Evolutionary conservation across 2,329 filamentous ascomycete genomes (phyloP), one percentile per base, ranked within the genome.

Genomic region (Aspergillus novofumigatus): DNA sequence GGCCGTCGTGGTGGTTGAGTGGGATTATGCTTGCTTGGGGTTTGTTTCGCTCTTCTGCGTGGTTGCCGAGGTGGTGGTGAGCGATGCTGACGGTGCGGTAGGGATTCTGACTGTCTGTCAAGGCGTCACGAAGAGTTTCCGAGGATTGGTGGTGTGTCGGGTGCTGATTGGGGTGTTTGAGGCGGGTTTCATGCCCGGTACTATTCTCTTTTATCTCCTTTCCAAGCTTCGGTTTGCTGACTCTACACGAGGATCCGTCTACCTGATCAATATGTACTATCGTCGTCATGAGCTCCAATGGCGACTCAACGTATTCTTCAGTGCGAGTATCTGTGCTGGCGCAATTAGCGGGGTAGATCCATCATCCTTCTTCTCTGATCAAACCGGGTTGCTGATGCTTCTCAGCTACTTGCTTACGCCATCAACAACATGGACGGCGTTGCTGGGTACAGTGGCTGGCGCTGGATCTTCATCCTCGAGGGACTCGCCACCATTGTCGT

Each of bases 381-480:
- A 25, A 25, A 20, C 2, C 8, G n/a, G 14, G 45, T 25, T 10
- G 35, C 58, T 50, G 59, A 10, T 1, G 2, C 52, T 35, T 1
- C 1, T 17, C 29, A 71, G 68, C 67, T 77, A 28, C 69, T 79
- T n/a, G 76, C 77, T 0, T 77, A 75, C 54, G 75, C 69, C 1
- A 74, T 78, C 55, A 66, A 69, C 23, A 64, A 74, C 44, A 72
- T 80, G 67, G 68, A 77, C 35, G 77, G 77, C 0, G 60, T 69
- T 17, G 69, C 66, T 10, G 76, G 76, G 8, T 75, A 75, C 53
- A 63, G 59, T 45, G 67, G 72, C 17, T 78, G 77, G 77, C 70
- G 75, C 21, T 80, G 78, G 78, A 77, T 81, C 38, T 81, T 81
- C 63, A 77, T 81, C 47, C 66, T 77, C 4, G 80, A 83, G 65